Evolutionary conservation across 768 basidiomycete genomes (phyloP).

Genomic region (Termitomyces sp.): DNA sequence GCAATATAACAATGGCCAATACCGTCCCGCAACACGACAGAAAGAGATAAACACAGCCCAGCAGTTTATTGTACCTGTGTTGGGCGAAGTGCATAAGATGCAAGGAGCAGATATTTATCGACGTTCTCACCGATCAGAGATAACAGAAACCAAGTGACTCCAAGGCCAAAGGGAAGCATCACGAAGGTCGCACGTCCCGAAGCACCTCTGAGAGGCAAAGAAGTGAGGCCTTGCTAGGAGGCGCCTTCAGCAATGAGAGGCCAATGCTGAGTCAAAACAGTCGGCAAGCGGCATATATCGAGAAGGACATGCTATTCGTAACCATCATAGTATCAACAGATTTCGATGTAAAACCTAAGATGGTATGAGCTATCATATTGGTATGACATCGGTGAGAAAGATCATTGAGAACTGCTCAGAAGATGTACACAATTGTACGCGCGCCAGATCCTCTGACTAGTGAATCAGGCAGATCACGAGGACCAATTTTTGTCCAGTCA

Average conservation of each 20-base stretch:
- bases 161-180: conserved; percentile 55
- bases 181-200: not conserved
- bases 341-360: not conserved
- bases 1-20: conserved; percentile 47
- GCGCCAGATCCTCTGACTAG: not conserved
- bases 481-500: not conserved
- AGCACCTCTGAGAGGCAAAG: not conserved
- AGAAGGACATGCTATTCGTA: not conserved
- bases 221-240: not conserved
- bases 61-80: conserved; percentile 43
- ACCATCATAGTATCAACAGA: conserved; percentile 3
- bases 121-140: conserved; percentile 42
- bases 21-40: conserved; percentile 32
- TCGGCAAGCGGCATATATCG: not conserved
- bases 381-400: not conserved
- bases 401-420: not conserved
- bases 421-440: not conserved
- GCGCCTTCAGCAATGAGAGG: not conserved
- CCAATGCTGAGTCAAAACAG: not conserved
- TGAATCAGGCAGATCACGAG: not conserved
- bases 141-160: conserved; percentile 51
- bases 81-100: not conserved
- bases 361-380: not conserved
- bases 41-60: conserved; percentile 44
- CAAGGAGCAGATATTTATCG: not conserved